phyloP scores from a whole-genome alignment of 2,329 filamentous ascomycete genomes.

The Septoria linicola region DNA sequence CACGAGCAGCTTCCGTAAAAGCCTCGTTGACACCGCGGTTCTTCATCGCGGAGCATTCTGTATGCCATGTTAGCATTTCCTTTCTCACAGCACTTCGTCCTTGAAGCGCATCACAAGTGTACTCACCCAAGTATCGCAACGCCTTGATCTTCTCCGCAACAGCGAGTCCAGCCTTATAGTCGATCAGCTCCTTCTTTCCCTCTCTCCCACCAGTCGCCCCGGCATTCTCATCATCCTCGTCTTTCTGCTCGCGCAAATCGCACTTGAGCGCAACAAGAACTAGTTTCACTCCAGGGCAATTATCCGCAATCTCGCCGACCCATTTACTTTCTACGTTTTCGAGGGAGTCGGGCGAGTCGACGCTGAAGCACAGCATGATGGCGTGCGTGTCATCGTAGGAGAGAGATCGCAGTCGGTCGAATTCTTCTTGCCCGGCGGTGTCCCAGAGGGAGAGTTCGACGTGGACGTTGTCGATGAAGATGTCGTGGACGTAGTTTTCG shows the following conservation, averaged over 20 bases:
- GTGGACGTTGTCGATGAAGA: slow-evolving; percentile 95
- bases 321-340: slow-evolving; percentile 99
- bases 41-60: slow-evolving; percentile 96
- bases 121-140: slow-evolving; percentile 75
- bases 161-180: slow-evolving; percentile 86
- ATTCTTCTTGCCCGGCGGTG: slow-evolving; percentile 97
- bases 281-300: slow-evolving; percentile 91
- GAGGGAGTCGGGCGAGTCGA: slow-evolving; percentile 92
- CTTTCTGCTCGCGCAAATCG: slow-evolving; percentile 77
- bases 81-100: neutral
- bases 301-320: slow-evolving; percentile 96
- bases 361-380: slow-evolving; percentile 97
- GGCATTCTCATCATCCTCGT: slow-evolving; percentile 64
- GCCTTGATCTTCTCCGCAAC: slow-evolving; percentile 90
- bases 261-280: slow-evolving; percentile 96
- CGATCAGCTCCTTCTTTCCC: slow-evolving; percentile 66
- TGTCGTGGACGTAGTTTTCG: slow-evolving; percentile 99
- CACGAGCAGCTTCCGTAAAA: slow-evolving; percentile 94
- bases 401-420: slow-evolving; percentile 89
- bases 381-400: slow-evolving; percentile 98
- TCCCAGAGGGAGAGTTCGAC: slow-evolving; percentile 98
- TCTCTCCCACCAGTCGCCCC: slow-evolving; percentile 56
- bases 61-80: slow-evolving; percentile 4
- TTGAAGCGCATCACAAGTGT: too few species aligned
- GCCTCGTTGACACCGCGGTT: slow-evolving; percentile 98